Conservation (phyloP, 169 alveolate genomes). For the Babesia caballi region DNA sequence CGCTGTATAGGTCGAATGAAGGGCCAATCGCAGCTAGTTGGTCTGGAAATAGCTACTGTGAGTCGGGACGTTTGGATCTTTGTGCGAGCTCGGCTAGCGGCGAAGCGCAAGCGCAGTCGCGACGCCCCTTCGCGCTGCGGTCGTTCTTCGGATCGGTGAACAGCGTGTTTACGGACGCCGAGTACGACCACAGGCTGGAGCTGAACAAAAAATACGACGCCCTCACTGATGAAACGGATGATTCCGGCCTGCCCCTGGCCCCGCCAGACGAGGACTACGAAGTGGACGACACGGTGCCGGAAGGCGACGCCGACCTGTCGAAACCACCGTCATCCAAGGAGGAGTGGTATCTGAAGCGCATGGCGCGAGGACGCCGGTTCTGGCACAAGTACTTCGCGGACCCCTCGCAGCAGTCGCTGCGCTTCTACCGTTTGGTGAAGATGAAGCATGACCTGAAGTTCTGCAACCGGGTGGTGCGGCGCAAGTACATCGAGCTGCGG, state of each 20-base stretch:
- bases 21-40: no score
- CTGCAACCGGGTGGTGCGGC: conserved; percentile 48
- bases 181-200: conserved; percentile 23
- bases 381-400: conserved; percentile 59
- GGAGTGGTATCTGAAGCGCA: conserved; percentile 49
- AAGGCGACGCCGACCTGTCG: conserved; percentile 13
- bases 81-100: no score
- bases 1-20: no score
- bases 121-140: background rate
- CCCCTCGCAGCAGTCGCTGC: conserved; percentile 42
- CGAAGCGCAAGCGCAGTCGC: no score
- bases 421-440: conserved; percentile 38
- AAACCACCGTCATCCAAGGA: conserved; percentile 44
- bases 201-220: conserved; percentile 10
- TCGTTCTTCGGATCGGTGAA: conserved; percentile 30
- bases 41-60: no score
- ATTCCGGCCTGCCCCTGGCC: conserved; percentile 53
- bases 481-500: conserved; percentile 38
- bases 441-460: conserved; percentile 39
- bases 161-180: conserved; percentile 30
- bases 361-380: conserved; percentile 57
- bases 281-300: conserved; percentile 34
- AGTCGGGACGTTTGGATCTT: no score
- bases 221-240: conserved; percentile 26
- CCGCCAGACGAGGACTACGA: conserved; percentile 57